Conservation (phyloP, 2,329 filamentous ascomycete genomes). For the Stemphylium vesicarium region DNA sequence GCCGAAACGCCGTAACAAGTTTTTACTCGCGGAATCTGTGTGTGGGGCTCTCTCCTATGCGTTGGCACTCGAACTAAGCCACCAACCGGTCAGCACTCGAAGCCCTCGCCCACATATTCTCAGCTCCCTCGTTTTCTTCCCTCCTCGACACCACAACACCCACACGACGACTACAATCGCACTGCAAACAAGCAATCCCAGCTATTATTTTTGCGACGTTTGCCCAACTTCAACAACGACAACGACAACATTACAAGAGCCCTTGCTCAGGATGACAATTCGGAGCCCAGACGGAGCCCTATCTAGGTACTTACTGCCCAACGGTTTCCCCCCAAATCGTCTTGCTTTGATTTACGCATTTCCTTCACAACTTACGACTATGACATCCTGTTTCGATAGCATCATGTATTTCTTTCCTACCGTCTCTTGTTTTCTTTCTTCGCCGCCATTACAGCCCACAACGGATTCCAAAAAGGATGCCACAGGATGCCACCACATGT, state of each 20-base stretch:
- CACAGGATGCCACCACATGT: conserved; percentile 28
- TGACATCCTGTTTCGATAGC: conserved; percentile 31
- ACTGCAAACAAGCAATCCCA: conserved; percentile 18
- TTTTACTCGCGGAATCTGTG: conserved; percentile 32
- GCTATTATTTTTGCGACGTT: conserved; percentile 23
- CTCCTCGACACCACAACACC: conserved; percentile 29
- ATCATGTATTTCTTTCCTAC: conserved; percentile 37
- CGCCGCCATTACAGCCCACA: conserved; percentile 43
- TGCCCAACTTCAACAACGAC: conserved; percentile 19
- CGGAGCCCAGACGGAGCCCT: conserved; percentile 51
- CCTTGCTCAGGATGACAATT: conserved; percentile 53
- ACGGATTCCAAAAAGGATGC: conserved; percentile 27
- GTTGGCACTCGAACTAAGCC: conserved; percentile 45
- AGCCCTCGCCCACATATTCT: conserved; percentile 37
- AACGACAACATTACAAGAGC: conserved; percentile 40
- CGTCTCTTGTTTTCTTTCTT: conserved; percentile 27
- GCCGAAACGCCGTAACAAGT: conserved; percentile 30
- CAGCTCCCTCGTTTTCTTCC: conserved; percentile 34
- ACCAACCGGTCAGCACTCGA: conserved; percentile 40
- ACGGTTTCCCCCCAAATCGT: conserved; percentile 40
- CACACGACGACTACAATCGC: conserved; percentile 23
- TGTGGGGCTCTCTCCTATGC: conserved; percentile 46
- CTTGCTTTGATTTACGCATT: conserved; percentile 34
- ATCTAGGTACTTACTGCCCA: conserved; percentile 53
- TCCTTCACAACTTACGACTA: conserved; percentile 17